Evolutionary conservation across 2,329 filamentous ascomycete genomes (phyloP).

Genomic region (Talaromyces pinophilus): DNA sequence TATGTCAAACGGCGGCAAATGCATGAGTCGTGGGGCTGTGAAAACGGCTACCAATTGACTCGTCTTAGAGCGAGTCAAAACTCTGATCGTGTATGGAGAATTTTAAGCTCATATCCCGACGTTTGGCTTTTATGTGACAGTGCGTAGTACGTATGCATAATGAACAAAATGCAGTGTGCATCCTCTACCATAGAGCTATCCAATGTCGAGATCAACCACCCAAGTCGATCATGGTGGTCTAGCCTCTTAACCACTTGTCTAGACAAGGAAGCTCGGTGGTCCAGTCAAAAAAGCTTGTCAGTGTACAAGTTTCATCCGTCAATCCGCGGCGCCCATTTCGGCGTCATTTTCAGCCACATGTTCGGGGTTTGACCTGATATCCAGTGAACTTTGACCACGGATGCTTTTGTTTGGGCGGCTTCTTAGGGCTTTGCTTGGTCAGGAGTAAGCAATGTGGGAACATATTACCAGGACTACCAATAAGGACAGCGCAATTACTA

Average conservation of each 20-base stretch:
- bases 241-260: not conserved
- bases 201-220: not conserved
- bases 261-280: not conserved
- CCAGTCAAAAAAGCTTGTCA: conserved; percentile 2
- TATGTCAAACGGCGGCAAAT: not conserved
- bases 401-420: not conserved
- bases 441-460: not conserved
- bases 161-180: too few species aligned
- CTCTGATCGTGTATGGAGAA: not conserved
- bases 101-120: not conserved
- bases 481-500: not conserved
- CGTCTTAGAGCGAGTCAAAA: not conserved
- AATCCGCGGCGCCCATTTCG: not conserved
- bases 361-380: conserved; percentile 1
- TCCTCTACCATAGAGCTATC: too few species aligned
- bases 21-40: not conserved
- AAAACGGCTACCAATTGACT: not conserved
- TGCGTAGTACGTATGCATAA: not conserved
- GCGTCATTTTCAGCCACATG: not conserved
- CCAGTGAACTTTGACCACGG: not conserved
- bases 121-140: not conserved
- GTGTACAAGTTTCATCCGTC: not conserved
- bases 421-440: conserved; percentile 3
- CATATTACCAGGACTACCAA: not conserved
- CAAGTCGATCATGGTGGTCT: not conserved